Evolutionary conservation across 306 rosid genomes (phyloP).

Genomic region (Argentina anserina): DNA sequence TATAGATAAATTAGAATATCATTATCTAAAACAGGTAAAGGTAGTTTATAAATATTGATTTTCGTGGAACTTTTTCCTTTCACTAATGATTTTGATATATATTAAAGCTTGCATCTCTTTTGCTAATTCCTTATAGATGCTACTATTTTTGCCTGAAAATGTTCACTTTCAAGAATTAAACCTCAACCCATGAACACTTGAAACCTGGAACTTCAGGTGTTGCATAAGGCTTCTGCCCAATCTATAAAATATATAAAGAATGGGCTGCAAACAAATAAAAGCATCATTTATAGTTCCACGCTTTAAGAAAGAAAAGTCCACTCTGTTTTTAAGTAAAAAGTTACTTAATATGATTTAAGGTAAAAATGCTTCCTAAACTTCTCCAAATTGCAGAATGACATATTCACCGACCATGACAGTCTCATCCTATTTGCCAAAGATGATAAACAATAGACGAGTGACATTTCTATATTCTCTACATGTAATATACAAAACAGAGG

Average conservation of each 20-base stretch:
- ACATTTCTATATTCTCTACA: not conserved
- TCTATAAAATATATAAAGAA: not conserved
- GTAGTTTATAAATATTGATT: not conserved
- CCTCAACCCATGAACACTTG: not conserved
- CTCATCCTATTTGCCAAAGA: not conserved
- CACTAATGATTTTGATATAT: not conserved
- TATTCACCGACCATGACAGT: not conserved
- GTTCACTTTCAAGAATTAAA: conserved; percentile 3
- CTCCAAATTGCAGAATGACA: not conserved
- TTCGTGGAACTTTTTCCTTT: not conserved
- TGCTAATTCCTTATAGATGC: not conserved
- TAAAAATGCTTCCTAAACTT: not conserved
- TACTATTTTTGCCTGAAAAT: not conserved
- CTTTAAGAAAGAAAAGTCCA: not conserved
- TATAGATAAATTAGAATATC: too few relatives aligned
- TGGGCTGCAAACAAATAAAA: not conserved
- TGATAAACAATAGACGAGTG: not conserved
- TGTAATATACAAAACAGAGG: not conserved
- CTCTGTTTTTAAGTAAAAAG: not conserved
- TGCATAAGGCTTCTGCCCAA: not conserved
- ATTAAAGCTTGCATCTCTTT: not conserved
- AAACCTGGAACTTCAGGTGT: not conserved
- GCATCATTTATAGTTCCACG: not conserved
- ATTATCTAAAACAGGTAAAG: not conserved
- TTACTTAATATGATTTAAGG: not conserved